Base-by-base conservation (phyloP, 140 eudicot genomes). In the Stevia rebaudiana region DNA sequence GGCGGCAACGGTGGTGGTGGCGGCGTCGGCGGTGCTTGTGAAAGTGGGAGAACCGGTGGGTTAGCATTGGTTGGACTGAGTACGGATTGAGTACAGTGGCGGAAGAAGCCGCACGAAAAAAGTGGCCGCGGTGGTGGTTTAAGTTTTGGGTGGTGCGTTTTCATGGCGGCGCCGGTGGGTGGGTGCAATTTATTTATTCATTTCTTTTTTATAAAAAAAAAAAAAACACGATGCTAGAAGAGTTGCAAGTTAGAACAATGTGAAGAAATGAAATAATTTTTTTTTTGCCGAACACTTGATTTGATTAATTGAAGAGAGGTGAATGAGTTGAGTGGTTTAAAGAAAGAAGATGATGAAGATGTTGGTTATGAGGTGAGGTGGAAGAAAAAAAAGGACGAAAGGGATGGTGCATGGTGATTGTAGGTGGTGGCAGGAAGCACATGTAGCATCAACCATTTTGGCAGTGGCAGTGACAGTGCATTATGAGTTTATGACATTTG, bases 21-120 rank as follows among this genome's bases (percentile, higher is more conserved):
- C 0, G 78, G 78, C 18, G 74, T 70, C 0, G 58, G 37, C 7
- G 76, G 74, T 5, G 74, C 71, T 10, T 61, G 39, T 8, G 43
- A 56, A 31, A 56, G 76, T 3, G 70, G 79, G 16, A 69, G 81
- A 4, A 75, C 57, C 28, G 92, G 89, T 2, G 85, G 81, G 57
- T 15, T 66, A 19, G 85, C 25, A 58, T 64, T 80, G 71, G 95
- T 85, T 76, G 87, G 86, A 46, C 95, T 77, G 68, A 74, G 82
- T 1, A 74, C 88, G 4, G 95, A 77, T 72, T 80, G 89, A 55
- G 97, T 75, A 79, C 95, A 89, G 49, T 80, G 78, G 66, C 95
- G 81, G 33, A 82, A 80, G 79, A 87, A 69, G 6, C 81, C 92
- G 16, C 95, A 87, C 5, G 95, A 81, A 56, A 87, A 87, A 5